These are phyloP conservation scores for Diversispora epigaea DNA, from an alignment of 192 early-diverging fungal genomes.

Conservation along the genomic window DNA sequence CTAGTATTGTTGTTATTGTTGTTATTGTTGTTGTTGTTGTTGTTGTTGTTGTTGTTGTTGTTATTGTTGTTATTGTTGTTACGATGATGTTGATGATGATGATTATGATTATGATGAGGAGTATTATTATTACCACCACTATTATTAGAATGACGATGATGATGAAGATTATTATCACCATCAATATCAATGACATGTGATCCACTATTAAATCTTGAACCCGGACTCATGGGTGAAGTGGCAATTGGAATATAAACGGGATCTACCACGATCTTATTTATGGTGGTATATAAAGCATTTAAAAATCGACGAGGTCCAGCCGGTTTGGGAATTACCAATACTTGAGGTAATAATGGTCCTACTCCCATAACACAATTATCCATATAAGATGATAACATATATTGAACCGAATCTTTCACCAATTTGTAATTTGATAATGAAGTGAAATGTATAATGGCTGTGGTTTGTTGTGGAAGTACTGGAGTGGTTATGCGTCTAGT, in stretches of 20 bases:
- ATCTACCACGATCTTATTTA: conserved; percentile 51
- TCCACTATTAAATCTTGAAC: neutral
- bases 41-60: too few relatives aligned
- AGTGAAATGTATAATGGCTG: conserved; percentile 59
- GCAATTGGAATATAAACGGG: conserved; percentile 56
- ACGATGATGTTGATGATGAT: too few relatives aligned
- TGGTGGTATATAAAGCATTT: conserved; percentile 57
- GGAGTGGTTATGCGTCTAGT: conserved; percentile 34
- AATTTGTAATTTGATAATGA: conserved; percentile 53
- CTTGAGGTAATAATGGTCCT: conserved; percentile 41
- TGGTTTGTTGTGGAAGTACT: conserved; percentile 42
- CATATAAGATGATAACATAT: conserved; percentile 33
- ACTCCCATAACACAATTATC: neutral
- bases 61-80: too few relatives aligned
- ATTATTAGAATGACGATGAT: neutral
- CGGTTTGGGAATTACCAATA: conserved; percentile 62
- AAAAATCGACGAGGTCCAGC: conserved; percentile 59
- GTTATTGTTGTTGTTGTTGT: too few relatives aligned
- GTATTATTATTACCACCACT: too few relatives aligned
- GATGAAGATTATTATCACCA: neutral
- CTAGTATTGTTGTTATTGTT: too few relatives aligned
- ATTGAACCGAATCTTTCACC: conserved; percentile 49
- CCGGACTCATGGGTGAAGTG: conserved; percentile 54
- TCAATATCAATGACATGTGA: neutral
- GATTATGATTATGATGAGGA: too few relatives aligned